Conservation (phyloP, 2,329 filamentous ascomycete genomes). For the Phialophora chinensis region DNA sequence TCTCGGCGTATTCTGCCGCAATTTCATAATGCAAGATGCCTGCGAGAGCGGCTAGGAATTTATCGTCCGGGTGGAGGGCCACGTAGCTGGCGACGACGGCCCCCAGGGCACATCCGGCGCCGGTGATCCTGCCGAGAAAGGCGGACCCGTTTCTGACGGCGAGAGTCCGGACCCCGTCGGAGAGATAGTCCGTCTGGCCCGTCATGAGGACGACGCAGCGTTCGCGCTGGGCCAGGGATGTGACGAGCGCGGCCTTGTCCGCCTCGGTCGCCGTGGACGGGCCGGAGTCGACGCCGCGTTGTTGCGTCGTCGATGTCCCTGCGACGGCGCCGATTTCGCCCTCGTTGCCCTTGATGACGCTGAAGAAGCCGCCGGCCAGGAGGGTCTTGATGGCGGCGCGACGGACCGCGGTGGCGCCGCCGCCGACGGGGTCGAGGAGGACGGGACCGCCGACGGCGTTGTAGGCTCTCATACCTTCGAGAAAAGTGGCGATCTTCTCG, state of each 20-base stretch:
- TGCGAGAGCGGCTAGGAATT: slow-evolving; percentile 73
- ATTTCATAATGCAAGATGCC: slow-evolving; percentile 79
- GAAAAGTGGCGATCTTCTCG: slow-evolving; percentile 73
- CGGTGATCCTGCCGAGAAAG: slow-evolving; percentile 54
- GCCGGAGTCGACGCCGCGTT: slow-evolving; percentile 84
- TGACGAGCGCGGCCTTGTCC: slow-evolving; percentile 68
- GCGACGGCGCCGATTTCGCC: slow-evolving; percentile 79
- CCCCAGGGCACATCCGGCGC: slow-evolving; percentile 83
- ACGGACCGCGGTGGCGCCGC: slow-evolving; percentile 78
- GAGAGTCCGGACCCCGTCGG: slow-evolving; percentile 72
- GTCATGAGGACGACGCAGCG: slow-evolving; percentile 81
- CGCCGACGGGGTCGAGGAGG: slow-evolving; percentile 88
- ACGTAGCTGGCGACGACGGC: slow-evolving; percentile 79
- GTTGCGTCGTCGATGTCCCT: slow-evolving; percentile 63
- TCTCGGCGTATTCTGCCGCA: slow-evolving; percentile 71
- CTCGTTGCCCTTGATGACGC: slow-evolving; percentile 93
- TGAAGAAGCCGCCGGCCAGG: slow-evolving; percentile 75
- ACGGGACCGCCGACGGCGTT: slow-evolving; percentile 77
- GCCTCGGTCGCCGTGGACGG: slow-evolving; percentile 58
- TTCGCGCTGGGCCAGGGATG: slow-evolving; percentile 69
- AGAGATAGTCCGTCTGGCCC: slow-evolving; percentile 76
- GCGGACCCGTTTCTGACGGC: slow-evolving; percentile 78
- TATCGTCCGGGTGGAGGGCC: slow-evolving; percentile 67
- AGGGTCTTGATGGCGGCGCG: slow-evolving; percentile 73
- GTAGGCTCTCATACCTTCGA: slow-evolving; percentile 78